These are phyloP conservation scores for Microsporum ferrugineum DNA, from an alignment of 2,329 filamentous ascomycete genomes.

Conservation along the genomic window DNA sequence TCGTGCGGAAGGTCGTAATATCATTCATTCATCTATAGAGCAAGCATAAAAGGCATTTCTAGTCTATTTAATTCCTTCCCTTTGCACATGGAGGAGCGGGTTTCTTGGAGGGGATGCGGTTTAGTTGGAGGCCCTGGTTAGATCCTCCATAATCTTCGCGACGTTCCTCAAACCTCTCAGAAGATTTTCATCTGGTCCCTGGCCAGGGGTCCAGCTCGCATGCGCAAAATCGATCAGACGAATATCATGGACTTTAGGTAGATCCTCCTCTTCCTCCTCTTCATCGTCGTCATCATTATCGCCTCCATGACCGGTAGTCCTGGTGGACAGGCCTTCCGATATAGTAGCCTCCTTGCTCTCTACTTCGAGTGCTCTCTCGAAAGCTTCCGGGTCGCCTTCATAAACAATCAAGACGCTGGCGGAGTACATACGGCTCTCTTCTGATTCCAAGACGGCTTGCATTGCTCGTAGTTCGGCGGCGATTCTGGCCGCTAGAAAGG, in stretches of 20 bases:
- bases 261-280: constrained; percentile 42
- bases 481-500: constrained; percentile 32
- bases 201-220: constrained; percentile 67
- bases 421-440: constrained; percentile 58
- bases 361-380: constrained; percentile 39
- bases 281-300: constrained; percentile 23
- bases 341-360: constrained; percentile 22
- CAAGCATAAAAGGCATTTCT: background rate
- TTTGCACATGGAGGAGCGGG: no score
- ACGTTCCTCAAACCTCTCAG: constrained; percentile 64
- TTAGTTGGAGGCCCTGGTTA: constrained; percentile 32
- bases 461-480: constrained; percentile 33
- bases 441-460: constrained; percentile 40
- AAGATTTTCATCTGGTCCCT: constrained; percentile 76
- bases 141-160: constrained; percentile 56
- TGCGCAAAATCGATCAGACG: constrained; percentile 97
- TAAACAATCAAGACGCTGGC: constrained; percentile 55
- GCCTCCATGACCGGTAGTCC: constrained; percentile 12
- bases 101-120: no score
- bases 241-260: constrained; percentile 60
- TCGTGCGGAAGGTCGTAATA: background rate
- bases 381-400: constrained; percentile 49
- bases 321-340: constrained; percentile 13
- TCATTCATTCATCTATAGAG: background rate
- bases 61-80: background rate